These are phyloP conservation scores for Zygotorulaspora danielsina DNA, from an alignment of 805 yeast species.

Conservation along the genomic window DNA sequence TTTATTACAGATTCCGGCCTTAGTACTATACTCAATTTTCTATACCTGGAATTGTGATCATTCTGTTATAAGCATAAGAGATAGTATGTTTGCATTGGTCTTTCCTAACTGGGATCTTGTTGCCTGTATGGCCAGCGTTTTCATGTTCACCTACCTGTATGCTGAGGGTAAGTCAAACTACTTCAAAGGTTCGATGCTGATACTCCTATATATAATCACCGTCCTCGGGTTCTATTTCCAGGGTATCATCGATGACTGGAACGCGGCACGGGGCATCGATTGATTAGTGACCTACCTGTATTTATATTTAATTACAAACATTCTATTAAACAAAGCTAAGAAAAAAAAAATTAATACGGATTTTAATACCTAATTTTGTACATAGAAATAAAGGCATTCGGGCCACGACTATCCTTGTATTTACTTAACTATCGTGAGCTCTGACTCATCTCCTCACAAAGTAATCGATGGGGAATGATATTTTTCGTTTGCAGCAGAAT, in stretches of 20 bases:
- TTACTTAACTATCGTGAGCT: slow-evolving; percentile 1
- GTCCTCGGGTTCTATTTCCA: slow-evolving; percentile 75
- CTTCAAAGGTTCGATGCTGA: slow-evolving; percentile 87
- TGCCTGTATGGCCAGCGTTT: slow-evolving; percentile 79
- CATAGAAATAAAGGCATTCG: not conserved
- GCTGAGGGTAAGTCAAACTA: slow-evolving; percentile 97
- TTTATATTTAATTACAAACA: not conserved
- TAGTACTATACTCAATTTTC: slow-evolving; percentile 71
- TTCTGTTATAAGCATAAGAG: slow-evolving; percentile 32
- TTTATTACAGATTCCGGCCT: slow-evolving; percentile 84
- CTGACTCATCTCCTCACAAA: slow-evolving; percentile 27
- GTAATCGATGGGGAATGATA: slow-evolving; percentile 34
- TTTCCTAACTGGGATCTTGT: slow-evolving; percentile 96
- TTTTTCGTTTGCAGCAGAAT: slow-evolving; percentile 33
- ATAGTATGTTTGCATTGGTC: slow-evolving; percentile 65
- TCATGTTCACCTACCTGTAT: slow-evolving; percentile 85
- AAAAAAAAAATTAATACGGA: slow-evolving; percentile 4
- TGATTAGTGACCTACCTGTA: not conserved
- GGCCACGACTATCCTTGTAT: slow-evolving; percentile 1
- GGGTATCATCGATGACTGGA: slow-evolving; percentile 28
- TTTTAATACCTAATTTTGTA: slow-evolving; percentile 9
- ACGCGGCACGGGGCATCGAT: slow-evolving; percentile 2
- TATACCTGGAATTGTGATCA: slow-evolving; percentile 38
- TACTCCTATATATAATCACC: slow-evolving; percentile 71
- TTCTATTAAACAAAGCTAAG: not conserved